Evolutionary conservation across 306 rosid species (phyloP).

Genomic region (Myrica gale): DNA sequence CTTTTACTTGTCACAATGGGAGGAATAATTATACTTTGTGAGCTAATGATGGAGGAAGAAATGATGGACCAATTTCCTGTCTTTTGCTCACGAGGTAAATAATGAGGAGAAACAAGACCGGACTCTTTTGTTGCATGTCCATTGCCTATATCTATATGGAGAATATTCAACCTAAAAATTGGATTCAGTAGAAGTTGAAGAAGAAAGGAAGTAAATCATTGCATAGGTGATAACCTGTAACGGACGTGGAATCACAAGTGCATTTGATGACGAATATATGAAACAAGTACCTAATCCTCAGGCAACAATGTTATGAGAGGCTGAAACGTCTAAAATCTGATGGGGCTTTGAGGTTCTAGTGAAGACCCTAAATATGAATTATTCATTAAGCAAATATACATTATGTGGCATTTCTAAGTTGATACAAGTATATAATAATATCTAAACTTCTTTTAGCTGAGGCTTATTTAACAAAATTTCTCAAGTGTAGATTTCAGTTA

Average conservation of each 20-base stretch:
- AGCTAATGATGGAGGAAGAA: neutral
- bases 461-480: slow-evolving; percentile 1
- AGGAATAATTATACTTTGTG: neutral
- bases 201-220: neutral
- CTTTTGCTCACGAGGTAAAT: neutral
- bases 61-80: neutral
- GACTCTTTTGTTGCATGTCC: neutral
- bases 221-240: neutral
- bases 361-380: neutral
- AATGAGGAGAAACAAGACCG: neutral
- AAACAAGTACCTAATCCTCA: neutral
- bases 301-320: neutral
- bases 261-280: neutral
- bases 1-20: neutral
- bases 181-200: neutral
- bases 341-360: neutral
- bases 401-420: neutral
- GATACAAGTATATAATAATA: too few relatives aligned
- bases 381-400: neutral
- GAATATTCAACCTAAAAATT: neutral
- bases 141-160: neutral
- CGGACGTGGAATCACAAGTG: neutral
- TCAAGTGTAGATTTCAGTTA: neutral
- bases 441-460: neutral
- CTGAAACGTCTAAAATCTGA: neutral